Conservation (phyloP, 2,329 filamentous ascomycete species). For the Arthrobotrys entomopaga region DNA sequence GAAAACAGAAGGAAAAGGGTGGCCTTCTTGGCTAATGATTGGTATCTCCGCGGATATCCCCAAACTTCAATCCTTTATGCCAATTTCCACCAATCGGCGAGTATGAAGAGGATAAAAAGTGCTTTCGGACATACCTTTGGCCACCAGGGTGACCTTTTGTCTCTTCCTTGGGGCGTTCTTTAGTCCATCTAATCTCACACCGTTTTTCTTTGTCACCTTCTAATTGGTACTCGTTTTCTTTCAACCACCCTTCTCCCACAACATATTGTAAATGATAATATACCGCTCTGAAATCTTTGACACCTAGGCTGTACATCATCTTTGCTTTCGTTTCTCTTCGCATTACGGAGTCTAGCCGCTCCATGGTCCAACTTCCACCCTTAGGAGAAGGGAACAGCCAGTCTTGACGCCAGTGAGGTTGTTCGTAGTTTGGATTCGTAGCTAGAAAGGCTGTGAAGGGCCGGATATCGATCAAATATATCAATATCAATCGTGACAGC, state of each 20-base stretch:
- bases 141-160: slow-evolving; percentile 8
- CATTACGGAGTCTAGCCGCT: slow-evolving; percentile 25
- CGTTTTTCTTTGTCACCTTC: not conserved
- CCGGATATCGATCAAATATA: slow-evolving; percentile 38
- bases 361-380: slow-evolving; percentile 26
- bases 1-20: not conserved
- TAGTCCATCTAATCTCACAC: slow-evolving; percentile 26
- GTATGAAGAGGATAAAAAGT: slow-evolving; percentile 11
- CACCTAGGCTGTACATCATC: slow-evolving; percentile 14
- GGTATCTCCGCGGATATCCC: too few species aligned
- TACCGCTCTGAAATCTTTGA: slow-evolving; percentile 34
- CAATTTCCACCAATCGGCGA: slow-evolving; percentile 10
- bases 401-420: slow-evolving; percentile 29
- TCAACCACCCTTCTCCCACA: slow-evolving; percentile 39
- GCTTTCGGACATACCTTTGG: slow-evolving; percentile 16
- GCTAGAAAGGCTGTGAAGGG: slow-evolving; percentile 22
- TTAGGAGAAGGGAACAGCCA: slow-evolving; percentile 30
- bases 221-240: slow-evolving; percentile 6
- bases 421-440: slow-evolving; percentile 6
- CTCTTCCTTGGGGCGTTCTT: slow-evolving; percentile 6
- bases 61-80: not conserved
- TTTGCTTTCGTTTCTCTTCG: slow-evolving; percentile 19
- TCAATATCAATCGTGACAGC: slow-evolving; percentile 37
- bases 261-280: slow-evolving; percentile 16
- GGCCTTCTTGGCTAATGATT: not conserved